Evolutionary conservation across 2,329 filamentous ascomycete species (phyloP).

Genomic region (Alternaria sp.): DNA sequence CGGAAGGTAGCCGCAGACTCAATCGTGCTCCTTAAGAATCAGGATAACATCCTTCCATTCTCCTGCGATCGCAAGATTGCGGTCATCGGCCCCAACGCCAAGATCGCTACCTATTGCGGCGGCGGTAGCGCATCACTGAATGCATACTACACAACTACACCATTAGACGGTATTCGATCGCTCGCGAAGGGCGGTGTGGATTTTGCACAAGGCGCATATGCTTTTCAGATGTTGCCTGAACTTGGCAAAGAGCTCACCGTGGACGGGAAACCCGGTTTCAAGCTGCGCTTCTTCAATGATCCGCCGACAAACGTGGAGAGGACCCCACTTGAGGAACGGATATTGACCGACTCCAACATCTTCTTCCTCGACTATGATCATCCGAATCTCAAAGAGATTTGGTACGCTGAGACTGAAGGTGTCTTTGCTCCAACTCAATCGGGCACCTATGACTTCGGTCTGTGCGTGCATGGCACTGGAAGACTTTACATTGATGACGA

Average conservation of each 20-base stretch:
- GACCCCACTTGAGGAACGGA: neutral
- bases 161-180: neutral
- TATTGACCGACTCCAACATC: neutral
- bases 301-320: neutral
- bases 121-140: conserved; percentile 8
- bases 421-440: conserved; percentile 11
- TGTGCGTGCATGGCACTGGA: conserved; percentile 28
- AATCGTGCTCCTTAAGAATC: neutral
- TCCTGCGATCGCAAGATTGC: conserved; percentile 54
- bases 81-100: conserved; percentile 74
- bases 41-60: neutral
- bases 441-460: conserved; percentile 22
- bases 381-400: neutral
- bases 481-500: conserved; percentile 45
- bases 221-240: neutral
- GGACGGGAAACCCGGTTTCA: neutral
- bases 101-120: conserved; percentile 36
- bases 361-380: neutral
- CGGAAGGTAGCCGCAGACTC: too few relatives aligned
- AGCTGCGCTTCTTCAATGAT: neutral
- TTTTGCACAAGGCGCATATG: neutral
- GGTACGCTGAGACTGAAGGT: neutral
- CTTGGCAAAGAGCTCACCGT: neutral
- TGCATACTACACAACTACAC: neutral
- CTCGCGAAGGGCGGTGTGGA: neutral